phyloP scores from a whole-genome alignment of 208 protist genomes.

The Trichomonas tenax region DNA sequence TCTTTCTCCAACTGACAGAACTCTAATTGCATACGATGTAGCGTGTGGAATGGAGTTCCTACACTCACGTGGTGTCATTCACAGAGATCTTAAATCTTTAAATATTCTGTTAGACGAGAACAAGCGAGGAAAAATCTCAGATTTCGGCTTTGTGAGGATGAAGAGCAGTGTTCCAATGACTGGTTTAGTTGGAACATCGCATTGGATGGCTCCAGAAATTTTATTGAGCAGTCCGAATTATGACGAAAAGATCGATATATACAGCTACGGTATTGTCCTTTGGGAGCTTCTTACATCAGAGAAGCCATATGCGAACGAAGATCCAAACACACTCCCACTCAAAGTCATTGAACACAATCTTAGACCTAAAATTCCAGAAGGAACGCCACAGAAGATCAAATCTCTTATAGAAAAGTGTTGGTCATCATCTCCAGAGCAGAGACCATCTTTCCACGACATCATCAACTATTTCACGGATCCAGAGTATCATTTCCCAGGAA shows the following conservation, averaged over 20 bases:
- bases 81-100: slow-evolving; percentile 43
- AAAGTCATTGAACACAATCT: background rate
- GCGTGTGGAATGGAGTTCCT: slow-evolving; percentile 42
- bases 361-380: background rate
- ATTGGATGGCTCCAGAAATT: slow-evolving; percentile 22
- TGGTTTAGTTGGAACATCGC: background rate
- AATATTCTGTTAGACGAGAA: slow-evolving; percentile 38
- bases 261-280: slow-evolving; percentile 42
- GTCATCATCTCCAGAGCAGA: background rate
- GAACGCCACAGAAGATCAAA: background rate
- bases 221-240: slow-evolving; percentile 21
- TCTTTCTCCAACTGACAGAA: background rate
- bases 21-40: slow-evolving; percentile 34
- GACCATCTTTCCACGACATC: background rate
- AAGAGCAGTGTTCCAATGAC: slow-evolving; percentile 1
- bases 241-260: slow-evolving; percentile 39
- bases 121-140: background rate
- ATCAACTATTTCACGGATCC: background rate
- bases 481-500: background rate
- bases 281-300: slow-evolving; percentile 41
- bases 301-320: slow-evolving; percentile 23
- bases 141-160: background rate
- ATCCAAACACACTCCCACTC: background rate
- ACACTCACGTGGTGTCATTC: slow-evolving; percentile 37
- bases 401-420: background rate